Conservation (phyloP, 1,139 yeast species). For the Hemisphaericaspora lyxosophila region DNA sequence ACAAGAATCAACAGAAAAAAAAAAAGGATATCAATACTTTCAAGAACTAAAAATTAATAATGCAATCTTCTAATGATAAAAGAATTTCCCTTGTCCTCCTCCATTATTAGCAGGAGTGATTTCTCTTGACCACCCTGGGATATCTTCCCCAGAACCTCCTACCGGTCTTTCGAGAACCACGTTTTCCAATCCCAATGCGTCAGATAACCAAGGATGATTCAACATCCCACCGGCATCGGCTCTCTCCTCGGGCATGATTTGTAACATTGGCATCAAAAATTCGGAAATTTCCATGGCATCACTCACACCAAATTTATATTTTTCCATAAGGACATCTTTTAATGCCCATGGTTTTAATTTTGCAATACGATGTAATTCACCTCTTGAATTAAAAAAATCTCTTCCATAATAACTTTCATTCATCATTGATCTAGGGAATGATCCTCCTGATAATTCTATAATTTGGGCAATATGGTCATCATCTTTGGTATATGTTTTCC, state of each 20-base stretch:
- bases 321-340: constrained; percentile 46
- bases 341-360: constrained; percentile 52
- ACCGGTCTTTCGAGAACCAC: constrained; percentile 56
- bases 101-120: constrained; percentile 10
- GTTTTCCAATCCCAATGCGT: constrained; percentile 59
- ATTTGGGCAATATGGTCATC: constrained; percentile 54
- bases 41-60: no score
- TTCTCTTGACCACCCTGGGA: constrained; percentile 69
- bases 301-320: constrained; percentile 60
- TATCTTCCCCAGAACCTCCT: constrained; percentile 69
- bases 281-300: constrained; percentile 59
- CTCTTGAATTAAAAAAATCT: constrained; percentile 49
- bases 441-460: constrained; percentile 45
- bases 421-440: constrained; percentile 44
- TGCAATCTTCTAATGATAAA: no score
- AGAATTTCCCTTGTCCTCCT: neutral
- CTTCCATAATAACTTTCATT: constrained; percentile 44
- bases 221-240: constrained; percentile 84
- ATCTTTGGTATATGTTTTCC: constrained; percentile 46
- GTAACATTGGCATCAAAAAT: constrained; percentile 72
- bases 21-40: no score
- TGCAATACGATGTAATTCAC: constrained; percentile 58
- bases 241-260: constrained; percentile 64
- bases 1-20: no score
- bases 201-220: constrained; percentile 75